Evolutionary conservation across 495 filamentous ascomycete genomes (phyloP).

Genomic region (Chaetomium tenue): DNA sequence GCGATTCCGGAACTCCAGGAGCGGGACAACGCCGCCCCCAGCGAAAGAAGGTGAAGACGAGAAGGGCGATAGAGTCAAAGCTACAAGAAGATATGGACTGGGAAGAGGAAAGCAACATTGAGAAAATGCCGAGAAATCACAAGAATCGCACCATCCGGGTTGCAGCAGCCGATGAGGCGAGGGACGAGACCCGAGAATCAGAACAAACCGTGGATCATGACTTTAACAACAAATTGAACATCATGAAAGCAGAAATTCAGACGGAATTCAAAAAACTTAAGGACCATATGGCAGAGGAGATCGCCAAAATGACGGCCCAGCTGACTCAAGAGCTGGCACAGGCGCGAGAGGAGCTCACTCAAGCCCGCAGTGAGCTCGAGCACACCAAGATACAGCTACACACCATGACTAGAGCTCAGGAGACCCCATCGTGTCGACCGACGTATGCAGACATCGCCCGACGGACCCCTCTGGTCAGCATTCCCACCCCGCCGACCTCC

Average conservation of each 20-base stretch:
- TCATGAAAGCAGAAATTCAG: neutral
- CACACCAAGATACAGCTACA: conserved; percentile 4
- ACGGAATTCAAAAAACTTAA: neutral
- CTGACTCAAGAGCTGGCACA: neutral
- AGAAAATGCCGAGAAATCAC: neutral
- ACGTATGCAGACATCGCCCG: conserved; percentile 2
- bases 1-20: conserved; percentile 9
- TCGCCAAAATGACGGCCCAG: conserved; percentile 1
- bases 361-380: neutral
- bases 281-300: neutral
- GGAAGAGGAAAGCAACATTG: conserved; percentile 4
- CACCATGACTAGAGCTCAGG: neutral
- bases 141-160: neutral
- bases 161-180: neutral
- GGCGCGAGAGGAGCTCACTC: conserved; percentile 3
- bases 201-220: neutral
- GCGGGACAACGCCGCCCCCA: conserved; percentile 6
- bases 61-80: conserved; percentile 1
- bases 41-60: conserved; percentile 8
- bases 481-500: neutral
- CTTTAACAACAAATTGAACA: conserved; percentile 10
- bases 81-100: conserved; percentile 14
- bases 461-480: neutral
- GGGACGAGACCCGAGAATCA: neutral
- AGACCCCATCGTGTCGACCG: neutral